Base-by-base conservation (phyloP, 495 filamentous ascomycete genomes). In the Daldinia bambusicola region DNA sequence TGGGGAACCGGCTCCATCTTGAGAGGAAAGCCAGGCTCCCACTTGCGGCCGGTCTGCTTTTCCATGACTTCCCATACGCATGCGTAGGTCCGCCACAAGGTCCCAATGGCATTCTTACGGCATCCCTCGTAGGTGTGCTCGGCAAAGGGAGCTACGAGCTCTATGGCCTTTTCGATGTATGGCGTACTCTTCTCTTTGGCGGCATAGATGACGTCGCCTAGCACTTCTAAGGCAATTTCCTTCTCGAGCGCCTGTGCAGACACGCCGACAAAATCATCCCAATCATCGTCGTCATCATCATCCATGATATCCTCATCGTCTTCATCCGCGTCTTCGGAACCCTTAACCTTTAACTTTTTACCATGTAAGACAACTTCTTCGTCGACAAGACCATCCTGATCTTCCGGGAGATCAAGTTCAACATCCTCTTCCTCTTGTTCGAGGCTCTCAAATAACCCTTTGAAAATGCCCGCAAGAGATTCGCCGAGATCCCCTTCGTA, bases 61-160 rank as follows among this genome's bases (percentile, higher is more conserved):
- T 96, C 93, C 76, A 93, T 87, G 45, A 93, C 87, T 67, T 89
- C 87, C 89, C 93, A 98, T 9, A 99, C 88, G 79, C 93, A 93
- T 58, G 94, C 92, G 78, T 97, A 99, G 0, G 93, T 90, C 67
- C 95, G 89, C 91, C 94, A 98, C 14, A 98, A 83, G 9, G 95
- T 97, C 76, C 91, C 88, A 62, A 98, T 89, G 40, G 94, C 91
- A 67, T 91, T 89, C 85, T 95, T 97, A 62, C 96, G 91, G 66
- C 96, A 92, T 63, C 95, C 95, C 79, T 99, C 96, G 74, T 97
- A 99, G 2, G 83, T 81, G 80, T 99, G 95, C 75, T 97, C 92
- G 45, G 89, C 86, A 7, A 98, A 88, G 18, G 89, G 89, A 38
- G 93, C 84, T 36, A 95, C 87, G 66, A 88, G 86, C 82, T 95